Evolutionary conservation across 495 filamentous ascomycete genomes (phyloP), one percentile per base, ranked within the genome.

Genomic region (Clavariopsis aquatica): DNA sequence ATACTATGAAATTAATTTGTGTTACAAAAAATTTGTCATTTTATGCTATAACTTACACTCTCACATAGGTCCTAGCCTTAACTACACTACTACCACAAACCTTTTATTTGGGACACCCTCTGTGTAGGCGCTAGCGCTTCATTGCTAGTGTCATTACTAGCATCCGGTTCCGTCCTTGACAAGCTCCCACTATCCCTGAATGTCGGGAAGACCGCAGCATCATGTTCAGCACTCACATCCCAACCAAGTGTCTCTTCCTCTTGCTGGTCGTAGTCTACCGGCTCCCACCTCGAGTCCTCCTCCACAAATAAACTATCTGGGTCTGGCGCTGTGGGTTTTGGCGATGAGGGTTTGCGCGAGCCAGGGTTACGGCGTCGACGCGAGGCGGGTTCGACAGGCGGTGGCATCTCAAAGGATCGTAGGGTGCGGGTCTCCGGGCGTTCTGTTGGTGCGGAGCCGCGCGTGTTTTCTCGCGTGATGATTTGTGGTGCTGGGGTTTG

Each of bases 231-330:
- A 65, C 83, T 89, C 12, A 86, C 83, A 78, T 96, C 87, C 92
- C 93, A 97, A 28, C 87, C 86, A 29, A 96, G 79, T 52, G 85
- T 87, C 52, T 80, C 79, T 17, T 72, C 73, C 45, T 91, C 87
- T 24, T 87, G 87, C 13, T 36, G 38, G 19, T 89, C 85, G 20
- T 87, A 84, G 57, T 89, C 85, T 36, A 85, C 80, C 1, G 92
- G 92, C 73, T 94, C 90, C 92, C 92, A 97, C 68, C 82, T 79
- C 36, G 77, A 72, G 66, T 92, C 87, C 66, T 93, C 90, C 10
- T 83, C 84, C 22, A 96, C 83, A 68, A 96, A 96, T 1, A 96
- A 81, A 52, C 88, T 89, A 29, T 93, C 85, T 34, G 89, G 78
- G 54, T 88, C 89, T 28, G 85, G 79, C 22, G 86, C 78, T 23